Evolutionary conservation across 1,284 basidiomycete species (phyloP), one percentile per base, ranked within the genome.

Genomic region (Cerioporus squamosus): DNA sequence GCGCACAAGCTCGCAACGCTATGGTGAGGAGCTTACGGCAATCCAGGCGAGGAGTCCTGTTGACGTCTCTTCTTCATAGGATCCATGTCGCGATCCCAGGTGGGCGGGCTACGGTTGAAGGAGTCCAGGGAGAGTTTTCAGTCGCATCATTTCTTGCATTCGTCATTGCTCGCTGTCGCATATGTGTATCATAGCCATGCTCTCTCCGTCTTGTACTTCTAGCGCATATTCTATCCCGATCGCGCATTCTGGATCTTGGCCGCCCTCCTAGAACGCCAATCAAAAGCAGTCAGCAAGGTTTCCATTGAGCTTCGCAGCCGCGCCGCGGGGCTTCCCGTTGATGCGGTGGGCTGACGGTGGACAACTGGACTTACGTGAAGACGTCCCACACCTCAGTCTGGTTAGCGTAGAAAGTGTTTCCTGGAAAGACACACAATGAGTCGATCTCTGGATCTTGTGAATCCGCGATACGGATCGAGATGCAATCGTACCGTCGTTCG

Each of bases 301-400:
- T 22, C 29, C 24, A 52, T 17, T 3, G 40, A 50, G 31, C 53
- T n/a, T 23, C 23, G 38, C 40, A 50, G 31, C 53, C 22, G 33
- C 24, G 38, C 15, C 42, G 45, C 46, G 20, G 29, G 47, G 45
- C 1, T 42, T 53, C 48, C 43, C 24, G 55, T 44, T 50, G 44
- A 39, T 38, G 33, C 33, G 33, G 12, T 10, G n/a, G 44, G n/a
- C 44, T 36, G 43, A 53, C 40, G 17, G 43, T 8, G 49, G 38
- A 42, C 12, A 17, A 5, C 12, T 39, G 22, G 22, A 67, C 79
- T 70, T 67, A 81, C 81, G 73, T 77, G 67, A 85, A 83, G 38
- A 83, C 70, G 55, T 79, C 72, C 77, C 80, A 83, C n/a, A 84
- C 73, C 1, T 68, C 57, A 6, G 81, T 82, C 67, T 85, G 77